Evolutionary conservation across 179 eudicot genomes (phyloP), one percentile per base, ranked within the genome.

Genomic region (Vitellaria paradoxa): DNA sequence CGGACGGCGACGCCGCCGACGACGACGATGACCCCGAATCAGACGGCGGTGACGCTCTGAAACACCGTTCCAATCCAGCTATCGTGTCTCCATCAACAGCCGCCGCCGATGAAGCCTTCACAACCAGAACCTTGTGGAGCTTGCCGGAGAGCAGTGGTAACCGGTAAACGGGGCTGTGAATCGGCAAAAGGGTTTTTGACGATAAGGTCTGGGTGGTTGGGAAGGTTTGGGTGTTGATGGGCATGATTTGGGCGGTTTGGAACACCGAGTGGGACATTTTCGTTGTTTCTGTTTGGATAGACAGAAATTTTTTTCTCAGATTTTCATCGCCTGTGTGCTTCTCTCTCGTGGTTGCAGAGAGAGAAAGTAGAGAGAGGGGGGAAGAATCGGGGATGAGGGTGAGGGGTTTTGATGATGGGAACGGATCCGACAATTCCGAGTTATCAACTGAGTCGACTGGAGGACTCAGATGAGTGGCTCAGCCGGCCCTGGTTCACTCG

Each of bases 231-330:
- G 91, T 82, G 63, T 88, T 81, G 14, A 93, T 84, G 40, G 96
- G 93, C 91, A 82, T 85, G 66, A 89, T 81, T 85, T 85, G 90
- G 18, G 90, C 88, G 26, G 92, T 77, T 77, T 88, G 97, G 69
- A 90, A 90, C 8, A 89, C 87, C 49, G 90, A 65, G 84, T 78
- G 93, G 61, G 90, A 81, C 93, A 92, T 89, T 69, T 20, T 5
- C 0, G 23, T 3, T 37, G 52, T 61, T 9, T 17, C 18, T 57
- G 60, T 77, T 82, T 82, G 61, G 81, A 9, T 12, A 5, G 53
- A 13, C 12, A 37, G 45, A 26, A 40, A 59, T 52, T 53, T 74
- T 15, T 18, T 30, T 30, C 37, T 68, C 49, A 53, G 70, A 37
- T 20, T 52, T 55, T 64, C 75, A 73, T 42, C 64, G 63, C 5